Evolutionary conservation across 1,284 basidiomycete genomes (phyloP).

Genomic region (Microbotryomycetes sp.): DNA sequence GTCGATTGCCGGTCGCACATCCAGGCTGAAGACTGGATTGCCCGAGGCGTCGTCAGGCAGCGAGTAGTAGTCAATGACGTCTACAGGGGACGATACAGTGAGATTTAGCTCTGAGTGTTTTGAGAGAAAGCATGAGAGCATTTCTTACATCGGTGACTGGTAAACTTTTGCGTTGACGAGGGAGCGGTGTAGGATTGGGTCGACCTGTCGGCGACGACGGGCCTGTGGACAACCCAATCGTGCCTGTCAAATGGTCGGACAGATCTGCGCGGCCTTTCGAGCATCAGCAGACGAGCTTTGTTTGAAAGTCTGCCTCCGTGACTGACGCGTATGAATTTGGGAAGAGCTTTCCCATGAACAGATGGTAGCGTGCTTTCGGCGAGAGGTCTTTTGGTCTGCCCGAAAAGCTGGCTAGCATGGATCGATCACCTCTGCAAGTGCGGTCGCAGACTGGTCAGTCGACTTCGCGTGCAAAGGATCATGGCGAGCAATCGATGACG

Average conservation of each 20-base stretch:
- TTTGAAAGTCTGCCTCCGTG: not conserved
- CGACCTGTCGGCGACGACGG: not conserved
- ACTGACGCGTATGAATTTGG: slow-evolving; percentile 80
- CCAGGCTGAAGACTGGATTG: slow-evolving; percentile 81
- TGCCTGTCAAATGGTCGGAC: slow-evolving; percentile 97
- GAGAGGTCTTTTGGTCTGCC: slow-evolving; percentile 77
- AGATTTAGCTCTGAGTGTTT: too few relatives aligned
- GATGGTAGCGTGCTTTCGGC: slow-evolving; percentile 75
- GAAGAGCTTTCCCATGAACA: slow-evolving; percentile 77
- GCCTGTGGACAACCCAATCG: slow-evolving; percentile 65
- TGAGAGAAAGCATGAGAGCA: too few relatives aligned
- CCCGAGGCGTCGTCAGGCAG: slow-evolving; percentile 72
- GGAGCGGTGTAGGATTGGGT: slow-evolving; percentile 16
- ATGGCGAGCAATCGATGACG: not conserved
- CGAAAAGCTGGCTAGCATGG: slow-evolving; percentile 71
- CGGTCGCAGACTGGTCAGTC: not conserved
- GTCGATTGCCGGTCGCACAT: slow-evolving; percentile 51
- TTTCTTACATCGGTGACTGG: not conserved
- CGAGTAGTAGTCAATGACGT: slow-evolving; percentile 95
- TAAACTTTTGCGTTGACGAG: not conserved
- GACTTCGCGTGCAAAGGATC: not conserved
- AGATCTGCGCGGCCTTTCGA: slow-evolving; percentile 48
- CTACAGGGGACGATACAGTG: not conserved
- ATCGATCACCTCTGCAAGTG: slow-evolving; percentile 45
- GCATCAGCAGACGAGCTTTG: not conserved